These are phyloP conservation scores for Draba incana DNA, from an alignment of 345 rosid species.

Conservation along the genomic window DNA sequence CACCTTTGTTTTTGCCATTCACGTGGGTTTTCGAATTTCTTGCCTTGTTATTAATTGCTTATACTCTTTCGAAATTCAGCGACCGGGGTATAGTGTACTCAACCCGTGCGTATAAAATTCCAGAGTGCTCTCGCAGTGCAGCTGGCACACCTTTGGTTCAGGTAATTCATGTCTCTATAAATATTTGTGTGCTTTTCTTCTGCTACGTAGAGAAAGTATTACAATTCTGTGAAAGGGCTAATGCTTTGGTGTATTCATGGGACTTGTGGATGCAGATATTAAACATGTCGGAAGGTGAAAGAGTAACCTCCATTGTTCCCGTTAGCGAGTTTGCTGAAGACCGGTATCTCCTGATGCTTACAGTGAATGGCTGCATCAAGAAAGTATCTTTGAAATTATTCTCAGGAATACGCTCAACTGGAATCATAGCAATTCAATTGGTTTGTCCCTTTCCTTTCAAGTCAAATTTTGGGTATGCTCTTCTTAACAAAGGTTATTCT, in stretches of 20 bases:
- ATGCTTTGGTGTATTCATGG: conserved; percentile 7
- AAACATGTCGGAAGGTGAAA: conserved; percentile 89
- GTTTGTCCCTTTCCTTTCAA: conserved; percentile 45
- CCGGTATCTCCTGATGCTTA: conserved; percentile 88
- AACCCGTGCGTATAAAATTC: conserved; percentile 90
- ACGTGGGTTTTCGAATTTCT: not conserved
- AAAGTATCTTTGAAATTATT: conserved; percentile 82
- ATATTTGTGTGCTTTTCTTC: conserved; percentile 7
- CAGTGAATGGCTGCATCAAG: conserved; percentile 94
- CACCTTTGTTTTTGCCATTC: not conserved
- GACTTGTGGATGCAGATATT: conserved; percentile 60
- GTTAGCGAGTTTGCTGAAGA: conserved; percentile 83
- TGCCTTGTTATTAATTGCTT: conserved; percentile 7
- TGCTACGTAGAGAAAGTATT: not conserved
- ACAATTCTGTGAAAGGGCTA: conserved; percentile 25
- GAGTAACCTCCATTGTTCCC: conserved; percentile 93
- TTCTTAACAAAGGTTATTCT: conserved; percentile 10
- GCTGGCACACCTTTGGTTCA: conserved; percentile 94
- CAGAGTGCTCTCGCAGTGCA: conserved; percentile 86
- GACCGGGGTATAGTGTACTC: conserved; percentile 93
- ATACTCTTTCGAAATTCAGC: conserved; percentile 46
- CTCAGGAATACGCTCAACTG: conserved; percentile 90
- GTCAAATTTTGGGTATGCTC: conserved; percentile 1
- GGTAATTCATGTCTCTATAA: conserved; percentile 47
- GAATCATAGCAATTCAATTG: conserved; percentile 96